Conservation (phyloP, 495 filamentous ascomycete genomes). For the Tuber indicum region DNA sequence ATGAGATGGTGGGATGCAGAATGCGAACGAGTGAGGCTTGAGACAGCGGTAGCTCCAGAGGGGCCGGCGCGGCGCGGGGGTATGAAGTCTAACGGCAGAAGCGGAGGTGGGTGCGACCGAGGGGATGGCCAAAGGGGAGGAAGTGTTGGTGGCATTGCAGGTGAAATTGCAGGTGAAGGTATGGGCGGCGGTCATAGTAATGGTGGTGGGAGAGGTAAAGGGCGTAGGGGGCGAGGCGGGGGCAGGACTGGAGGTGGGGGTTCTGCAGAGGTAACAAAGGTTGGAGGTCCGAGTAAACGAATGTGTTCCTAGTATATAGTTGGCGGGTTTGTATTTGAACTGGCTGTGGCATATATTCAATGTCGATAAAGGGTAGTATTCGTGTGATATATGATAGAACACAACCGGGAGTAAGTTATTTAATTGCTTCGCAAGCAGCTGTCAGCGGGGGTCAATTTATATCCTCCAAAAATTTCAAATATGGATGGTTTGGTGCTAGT, state of each 20-base stretch:
- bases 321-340: background rate
- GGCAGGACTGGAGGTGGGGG: conserved; percentile 5
- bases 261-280: background rate
- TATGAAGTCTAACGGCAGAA: background rate
- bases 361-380: background rate
- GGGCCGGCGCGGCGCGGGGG: conserved; percentile 3
- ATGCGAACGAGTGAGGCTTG: conserved; percentile 56
- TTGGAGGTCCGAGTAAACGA: background rate
- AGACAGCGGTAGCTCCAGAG: conserved; percentile 19
- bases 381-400: background rate
- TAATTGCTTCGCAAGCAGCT: background rate
- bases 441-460: background rate
- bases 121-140: conserved; percentile 12
- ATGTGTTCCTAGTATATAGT: background rate
- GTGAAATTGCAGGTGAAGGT: conserved; percentile 7
- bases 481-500: background rate
- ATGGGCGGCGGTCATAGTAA: background rate
- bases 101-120: conserved; percentile 5
- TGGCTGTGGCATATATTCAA: background rate
- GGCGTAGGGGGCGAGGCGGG: conserved; percentile 2
- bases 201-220: background rate
- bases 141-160: conserved; percentile 10
- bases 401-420: background rate
- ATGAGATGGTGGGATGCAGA: conserved; percentile 98
- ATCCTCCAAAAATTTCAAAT: background rate